phyloP scores from a whole-genome alignment of 257 asterid genomes.

The Leonotis leonurus region DNA sequence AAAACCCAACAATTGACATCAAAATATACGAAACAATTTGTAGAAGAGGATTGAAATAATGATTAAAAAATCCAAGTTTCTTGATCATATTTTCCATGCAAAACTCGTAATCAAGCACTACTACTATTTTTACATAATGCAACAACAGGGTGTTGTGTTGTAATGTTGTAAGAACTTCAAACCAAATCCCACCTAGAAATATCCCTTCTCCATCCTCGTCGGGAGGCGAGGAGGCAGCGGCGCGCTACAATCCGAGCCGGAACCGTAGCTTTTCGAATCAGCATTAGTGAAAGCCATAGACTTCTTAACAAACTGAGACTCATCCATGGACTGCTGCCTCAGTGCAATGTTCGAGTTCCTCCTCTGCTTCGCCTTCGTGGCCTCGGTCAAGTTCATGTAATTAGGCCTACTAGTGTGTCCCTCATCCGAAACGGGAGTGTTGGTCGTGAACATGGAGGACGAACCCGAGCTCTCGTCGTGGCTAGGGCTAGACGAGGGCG shows the following conservation, averaged over 20 bases:
- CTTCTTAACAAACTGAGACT: conserved; percentile 63
- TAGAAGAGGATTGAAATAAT: too few species aligned
- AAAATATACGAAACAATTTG: too few species aligned
- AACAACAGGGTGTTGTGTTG: conserved; percentile 60
- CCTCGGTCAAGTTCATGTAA: conserved; percentile 87
- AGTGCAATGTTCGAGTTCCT: conserved; percentile 35
- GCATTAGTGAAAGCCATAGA: conserved; percentile 27
- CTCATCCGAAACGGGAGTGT: conserved; percentile 61
- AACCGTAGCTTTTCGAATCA: conserved; percentile 40
- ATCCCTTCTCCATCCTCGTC: conserved; percentile 35
- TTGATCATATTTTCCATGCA: too few species aligned
- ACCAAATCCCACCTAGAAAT: conserved; percentile 3
- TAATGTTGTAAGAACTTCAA: too few species aligned
- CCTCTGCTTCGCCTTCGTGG: conserved; percentile 86
- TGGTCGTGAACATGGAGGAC: conserved; percentile 72
- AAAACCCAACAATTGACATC: too few species aligned
- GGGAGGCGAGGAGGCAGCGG: conserved; percentile 33
- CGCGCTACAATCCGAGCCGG: conserved; percentile 30
- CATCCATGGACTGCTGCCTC: conserved; percentile 76
- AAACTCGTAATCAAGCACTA: conserved; percentile 17
- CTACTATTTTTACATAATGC: conserved; percentile 27
- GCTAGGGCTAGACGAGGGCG: conserved; percentile 81
- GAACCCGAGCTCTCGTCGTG: conserved; percentile 71
- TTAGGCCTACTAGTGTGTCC: conserved; percentile 45
- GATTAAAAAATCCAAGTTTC: too few species aligned